Percentiles rank a stretch among this genome's conserved stretches.
Conservation (phyloP, 768 basidiomycete genomes). For the Myochromella boudieri region DNA sequence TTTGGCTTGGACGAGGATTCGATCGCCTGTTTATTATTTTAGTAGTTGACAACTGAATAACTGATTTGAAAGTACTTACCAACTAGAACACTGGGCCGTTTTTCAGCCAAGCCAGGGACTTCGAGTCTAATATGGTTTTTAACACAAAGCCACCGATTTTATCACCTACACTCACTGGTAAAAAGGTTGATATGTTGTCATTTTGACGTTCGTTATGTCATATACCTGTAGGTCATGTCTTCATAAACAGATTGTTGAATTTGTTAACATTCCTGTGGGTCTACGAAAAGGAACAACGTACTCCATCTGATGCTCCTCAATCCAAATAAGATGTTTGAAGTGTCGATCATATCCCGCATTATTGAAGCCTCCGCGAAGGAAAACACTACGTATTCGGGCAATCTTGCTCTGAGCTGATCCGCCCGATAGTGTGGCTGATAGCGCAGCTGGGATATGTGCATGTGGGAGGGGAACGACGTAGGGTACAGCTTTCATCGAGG, state of each 20-base stretch:
- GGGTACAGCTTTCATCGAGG: constrained; percentile 38
- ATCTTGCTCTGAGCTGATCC: constrained; percentile 28
- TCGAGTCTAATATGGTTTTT: constrained; percentile 27
- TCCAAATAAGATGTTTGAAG: constrained; percentile 56
- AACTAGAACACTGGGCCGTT: constrained; percentile 54
- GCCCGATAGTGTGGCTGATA: constrained; percentile 30
- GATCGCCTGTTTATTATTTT: constrained; percentile 41
- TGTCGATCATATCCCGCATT: constrained; percentile 39
- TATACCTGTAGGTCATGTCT: constrained; percentile 40
- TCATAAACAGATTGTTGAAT: not conserved
- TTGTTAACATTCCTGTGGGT: too few species aligned
- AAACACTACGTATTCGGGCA: constrained; percentile 28
- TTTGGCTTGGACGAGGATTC: constrained; percentile 48
- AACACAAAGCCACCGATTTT: not conserved
- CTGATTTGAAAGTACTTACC: constrained; percentile 33
- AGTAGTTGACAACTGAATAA: not conserved
- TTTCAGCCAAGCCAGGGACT: constrained; percentile 56
- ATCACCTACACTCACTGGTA: constrained; percentile 34
- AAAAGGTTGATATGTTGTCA: constrained; percentile 27
- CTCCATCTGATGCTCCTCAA: constrained; percentile 28
- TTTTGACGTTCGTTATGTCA: constrained; percentile 33
- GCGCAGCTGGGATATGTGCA: constrained; percentile 35
- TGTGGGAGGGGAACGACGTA: constrained; percentile 40
- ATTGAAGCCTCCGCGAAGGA: constrained; percentile 41
- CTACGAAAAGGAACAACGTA: constrained; percentile 12